phyloP scores from a whole-genome alignment of 1,284 basidiomycete species.

The Austroboletus niveus region DNA sequence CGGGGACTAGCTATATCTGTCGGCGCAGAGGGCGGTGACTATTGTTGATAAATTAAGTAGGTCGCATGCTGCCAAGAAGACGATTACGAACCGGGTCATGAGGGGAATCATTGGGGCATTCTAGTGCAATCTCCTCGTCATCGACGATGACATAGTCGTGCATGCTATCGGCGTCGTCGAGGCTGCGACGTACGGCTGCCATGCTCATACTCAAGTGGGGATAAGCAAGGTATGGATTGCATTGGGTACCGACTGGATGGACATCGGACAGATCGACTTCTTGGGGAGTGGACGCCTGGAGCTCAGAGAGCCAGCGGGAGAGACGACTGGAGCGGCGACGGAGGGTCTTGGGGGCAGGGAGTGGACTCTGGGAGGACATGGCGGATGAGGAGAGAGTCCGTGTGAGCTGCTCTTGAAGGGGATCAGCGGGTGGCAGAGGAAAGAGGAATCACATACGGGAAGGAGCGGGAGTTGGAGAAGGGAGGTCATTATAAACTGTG shows the following conservation, averaged over 20 bases:
- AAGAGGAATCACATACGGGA: conserved; percentile 24
- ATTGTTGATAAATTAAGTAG: conserved; percentile 12
- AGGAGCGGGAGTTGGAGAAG: not conserved
- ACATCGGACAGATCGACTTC: conserved; percentile 25
- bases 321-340: conserved; percentile 57
- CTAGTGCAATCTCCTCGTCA: conserved; percentile 28
- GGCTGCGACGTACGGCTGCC: conserved; percentile 22
- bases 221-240: conserved; percentile 54
- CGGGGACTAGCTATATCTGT: conserved; percentile 35
- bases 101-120: conserved; percentile 21
- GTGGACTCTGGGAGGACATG: conserved; percentile 28
- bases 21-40: conserved; percentile 36
- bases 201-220: conserved; percentile 40
- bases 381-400: conserved; percentile 28
- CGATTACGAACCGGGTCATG: conserved; percentile 22
- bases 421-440: not conserved
- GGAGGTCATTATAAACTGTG: conserved; percentile 22
- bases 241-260: conserved; percentile 33
- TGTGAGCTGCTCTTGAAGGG: conserved; percentile 11
- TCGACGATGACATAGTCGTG: conserved; percentile 57
- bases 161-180: conserved; percentile 41
- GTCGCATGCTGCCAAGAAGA: conserved; percentile 7
- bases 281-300: conserved; percentile 37
- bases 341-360: conserved; percentile 15
- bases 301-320: conserved; percentile 67